Percentiles rank a stretch among this genome's conserved stretches.
phyloP scores from a whole-genome alignment of 1,139 yeast genomes.

The Pichia sorboxylosa region DNA sequence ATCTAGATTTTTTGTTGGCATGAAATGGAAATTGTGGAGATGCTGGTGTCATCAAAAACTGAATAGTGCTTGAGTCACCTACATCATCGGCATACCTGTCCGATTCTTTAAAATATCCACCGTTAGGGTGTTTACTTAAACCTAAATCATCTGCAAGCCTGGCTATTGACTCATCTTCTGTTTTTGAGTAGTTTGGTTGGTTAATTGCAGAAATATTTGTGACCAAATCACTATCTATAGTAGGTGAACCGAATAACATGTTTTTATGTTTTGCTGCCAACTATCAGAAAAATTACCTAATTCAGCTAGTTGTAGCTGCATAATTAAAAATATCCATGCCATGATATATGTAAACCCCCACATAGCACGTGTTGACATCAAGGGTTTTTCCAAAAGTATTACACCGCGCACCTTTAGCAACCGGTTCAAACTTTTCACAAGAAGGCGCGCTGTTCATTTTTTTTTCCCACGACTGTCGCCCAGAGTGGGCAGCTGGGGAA shows the following conservation, averaged over 20 bases:
- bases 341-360: too few species aligned
- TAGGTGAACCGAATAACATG: too few species aligned
- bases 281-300: too few species aligned
- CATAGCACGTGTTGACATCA: not conserved
- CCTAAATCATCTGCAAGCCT: constrained; percentile 19
- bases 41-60: constrained; percentile 35
- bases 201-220: not conserved
- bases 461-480: too few species aligned
- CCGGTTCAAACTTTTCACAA: not conserved
- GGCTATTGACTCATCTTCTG: constrained; percentile 1
- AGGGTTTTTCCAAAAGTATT: not conserved
- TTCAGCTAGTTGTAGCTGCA: too few species aligned
- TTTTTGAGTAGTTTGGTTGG: too few species aligned
- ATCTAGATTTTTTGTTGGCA: constrained; percentile 31
- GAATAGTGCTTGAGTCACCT: constrained; percentile 28
- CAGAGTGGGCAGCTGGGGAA: not conserved
- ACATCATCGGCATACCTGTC: constrained; percentile 31
- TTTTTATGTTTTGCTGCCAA: too few species aligned
- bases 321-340: too few species aligned
- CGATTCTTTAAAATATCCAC: constrained; percentile 40
- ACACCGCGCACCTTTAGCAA: not conserved
- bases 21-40: constrained; percentile 37
- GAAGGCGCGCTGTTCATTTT: not conserved
- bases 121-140: constrained; percentile 33
- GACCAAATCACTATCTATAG: too few species aligned